Base-by-base conservation (phyloP, 306 rosid genomes). In the Lagenaria siceraria region DNA sequence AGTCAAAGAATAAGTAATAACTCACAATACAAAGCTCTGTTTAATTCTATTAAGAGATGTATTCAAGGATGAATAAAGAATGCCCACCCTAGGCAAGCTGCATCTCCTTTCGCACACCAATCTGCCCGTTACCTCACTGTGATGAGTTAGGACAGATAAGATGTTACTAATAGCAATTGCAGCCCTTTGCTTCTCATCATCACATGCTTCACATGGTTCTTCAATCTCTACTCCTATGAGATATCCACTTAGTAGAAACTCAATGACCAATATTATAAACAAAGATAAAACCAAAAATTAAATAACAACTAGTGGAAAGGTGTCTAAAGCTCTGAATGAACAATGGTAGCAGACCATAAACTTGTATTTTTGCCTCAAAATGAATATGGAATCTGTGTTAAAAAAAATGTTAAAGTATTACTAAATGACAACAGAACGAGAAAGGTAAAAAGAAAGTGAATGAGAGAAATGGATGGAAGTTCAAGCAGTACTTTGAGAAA, bases 1-100 rank as follows among this genome's bases (percentile, higher is more conserved):
- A 85, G 83, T 85, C 79, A 82, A 94, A 86, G 22, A 91, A 43
- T 43, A 43, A 43, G 49, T 43, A 43, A 49, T 49, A 49, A 95
- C 99, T 95, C 99, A 95, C 99, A 95, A 90, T 90, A 95, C 97
- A 90, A 95, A 95, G 91, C 99, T 95, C 86, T 95, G 97, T 88
- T 92, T 92, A 93, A 95, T 95, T 95, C 99, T 95, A 92, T 95
- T 93, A 90, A 95, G 98, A 82, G 98, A 92, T 78, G 89, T 88
- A 84, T 81, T 89, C 84, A 95, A 90, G 90, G 99, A 88, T 77
- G 98, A 85, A 85, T 91, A 84, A 79, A 89, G 87, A 83, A 81
- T 80, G 83, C 89, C 93, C 84, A 70, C 84, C 82, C 80, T 91
- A 66, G 91, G 86, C 59, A 72, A 53, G 90, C 87, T 77, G 88